A percentile compares a stretch with the other conserved stretches of the same genome.
These are phyloP conservation scores for Vitis hybrid DNA, from an alignment of 177 flowering plant species.

Conservation along the genomic window DNA sequence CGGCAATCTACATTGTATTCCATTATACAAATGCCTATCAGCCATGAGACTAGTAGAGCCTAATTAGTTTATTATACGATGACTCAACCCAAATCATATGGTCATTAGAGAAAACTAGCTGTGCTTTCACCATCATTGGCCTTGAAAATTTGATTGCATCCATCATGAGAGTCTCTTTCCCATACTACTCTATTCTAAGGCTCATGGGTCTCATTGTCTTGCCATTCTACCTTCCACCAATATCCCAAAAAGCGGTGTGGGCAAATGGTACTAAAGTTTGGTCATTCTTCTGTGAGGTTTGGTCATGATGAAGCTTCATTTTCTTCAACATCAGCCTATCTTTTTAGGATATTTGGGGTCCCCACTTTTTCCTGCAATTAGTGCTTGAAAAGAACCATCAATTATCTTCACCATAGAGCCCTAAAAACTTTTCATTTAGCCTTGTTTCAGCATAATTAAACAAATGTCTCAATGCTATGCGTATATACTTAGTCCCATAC, in stretches of 20 bases:
- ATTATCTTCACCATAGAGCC: not conserved
- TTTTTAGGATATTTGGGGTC: not conserved
- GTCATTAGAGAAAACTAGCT: too few species aligned
- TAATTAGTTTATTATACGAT: too few species aligned
- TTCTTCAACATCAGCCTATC: not conserved
- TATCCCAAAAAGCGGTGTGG: not conserved
- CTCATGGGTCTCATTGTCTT: not conserved
- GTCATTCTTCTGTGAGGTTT: not conserved
- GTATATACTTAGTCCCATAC: too few species aligned
- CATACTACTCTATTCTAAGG: not conserved
- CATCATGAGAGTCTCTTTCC: too few species aligned
- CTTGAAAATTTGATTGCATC: too few species aligned
- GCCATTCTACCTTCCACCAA: not conserved
- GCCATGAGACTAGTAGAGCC: too few species aligned
- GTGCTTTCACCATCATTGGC: too few species aligned
- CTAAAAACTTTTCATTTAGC: not conserved
- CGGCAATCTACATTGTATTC: too few species aligned
- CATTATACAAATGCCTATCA: too few species aligned
- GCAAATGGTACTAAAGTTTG: not conserved
- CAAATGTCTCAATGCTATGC: too few species aligned
- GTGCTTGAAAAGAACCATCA: slow-evolving; percentile 1
- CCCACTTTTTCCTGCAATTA: not conserved
- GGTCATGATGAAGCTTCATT: not conserved
- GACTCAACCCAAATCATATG: too few species aligned
- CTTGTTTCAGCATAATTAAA: too few species aligned